A percentile compares a stretch with the other conserved stretches of the same genome.
These are phyloP conservation scores for Russula emetica DNA, from an alignment of 768 basidiomycete species.

Conservation along the genomic window DNA sequence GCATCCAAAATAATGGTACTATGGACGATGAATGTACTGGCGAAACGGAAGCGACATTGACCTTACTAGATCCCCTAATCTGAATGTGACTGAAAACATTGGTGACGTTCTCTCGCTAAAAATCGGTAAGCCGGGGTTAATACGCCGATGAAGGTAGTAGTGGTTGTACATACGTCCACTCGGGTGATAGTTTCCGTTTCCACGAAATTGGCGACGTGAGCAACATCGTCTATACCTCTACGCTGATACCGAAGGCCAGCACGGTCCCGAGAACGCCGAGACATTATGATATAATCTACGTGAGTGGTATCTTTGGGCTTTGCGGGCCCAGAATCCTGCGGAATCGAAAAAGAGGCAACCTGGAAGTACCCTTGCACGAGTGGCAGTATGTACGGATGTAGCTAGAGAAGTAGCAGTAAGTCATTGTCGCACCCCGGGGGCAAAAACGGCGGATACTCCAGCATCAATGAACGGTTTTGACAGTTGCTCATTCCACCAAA, in stretches of 20 bases:
- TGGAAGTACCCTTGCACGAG: conserved; percentile 94
- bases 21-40: conserved; percentile 15
- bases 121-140: conserved; percentile 2
- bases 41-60: conserved; percentile 20
- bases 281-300: conserved; percentile 79
- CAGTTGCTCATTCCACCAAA: conserved; percentile 96
- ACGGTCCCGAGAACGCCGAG: conserved; percentile 80
- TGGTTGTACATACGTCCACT: conserved; percentile 55
- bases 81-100: conserved; percentile 90
- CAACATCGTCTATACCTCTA: conserved; percentile 89
- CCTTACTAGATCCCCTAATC: conserved; percentile 82
- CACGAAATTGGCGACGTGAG: conserved; percentile 93
- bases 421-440: background rate
- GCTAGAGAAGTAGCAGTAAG: conserved; percentile 36
- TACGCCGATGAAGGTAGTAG: background rate
- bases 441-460: conserved; percentile 50
- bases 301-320: conserved; percentile 38
- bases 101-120: conserved; percentile 63
- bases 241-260: conserved; percentile 94
- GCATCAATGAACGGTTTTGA: conserved; percentile 80
- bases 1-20: conserved; percentile 95
- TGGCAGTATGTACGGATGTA: conserved; percentile 83
- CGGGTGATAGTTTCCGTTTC: conserved; percentile 89
- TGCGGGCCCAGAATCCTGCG: conserved; percentile 42
- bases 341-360: conserved; percentile 60